Percentiles rank a stretch among this genome's conserved stretches.
phyloP scores from a whole-genome alignment of 2,329 filamentous ascomycete genomes.

The Lanzia echinophila region DNA sequence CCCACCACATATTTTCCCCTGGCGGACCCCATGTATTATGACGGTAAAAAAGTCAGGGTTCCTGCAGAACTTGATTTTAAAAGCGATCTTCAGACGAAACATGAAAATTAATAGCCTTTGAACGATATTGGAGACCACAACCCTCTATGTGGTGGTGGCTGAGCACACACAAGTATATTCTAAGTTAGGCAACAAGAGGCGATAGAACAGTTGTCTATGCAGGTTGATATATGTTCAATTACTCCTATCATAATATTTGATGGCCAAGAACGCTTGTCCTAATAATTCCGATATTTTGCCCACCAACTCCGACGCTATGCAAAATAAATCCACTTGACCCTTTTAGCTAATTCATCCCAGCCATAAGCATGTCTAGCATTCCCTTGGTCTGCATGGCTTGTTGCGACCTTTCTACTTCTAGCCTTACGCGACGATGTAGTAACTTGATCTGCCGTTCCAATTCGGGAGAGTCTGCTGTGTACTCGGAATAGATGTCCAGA shows the following conservation, averaged over 20 bases:
- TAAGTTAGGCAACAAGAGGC: not conserved
- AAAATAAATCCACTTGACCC: constrained; percentile 14
- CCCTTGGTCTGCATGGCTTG: constrained; percentile 74
- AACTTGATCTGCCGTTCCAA: constrained; percentile 64
- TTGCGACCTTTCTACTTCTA: constrained; percentile 77
- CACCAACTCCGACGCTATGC: constrained; percentile 38
- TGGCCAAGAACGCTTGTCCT: constrained; percentile 9
- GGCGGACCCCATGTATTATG: not conserved
- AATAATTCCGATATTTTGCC: constrained; percentile 9
- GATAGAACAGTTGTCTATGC: not conserved
- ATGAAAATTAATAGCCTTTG: no score
- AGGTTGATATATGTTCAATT: constrained; percentile 9
- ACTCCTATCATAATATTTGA: constrained; percentile 6
- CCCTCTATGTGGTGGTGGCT: no score
- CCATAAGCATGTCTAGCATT: constrained; percentile 76
- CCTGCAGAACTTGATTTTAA: not conserved
- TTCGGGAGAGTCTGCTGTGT: constrained; percentile 65
- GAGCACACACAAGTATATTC: no score
- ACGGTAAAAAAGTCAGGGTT: not conserved
- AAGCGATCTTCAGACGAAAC: not conserved
- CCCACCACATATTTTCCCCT: not conserved
- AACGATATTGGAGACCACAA: no score
- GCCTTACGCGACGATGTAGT: constrained; percentile 63
- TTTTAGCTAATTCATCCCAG: constrained; percentile 33
- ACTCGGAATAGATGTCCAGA: constrained; percentile 80